Percentiles rank a stretch among this genome's conserved stretches.
Evolutionary conservation across 192 early-diverging fungal genomes (phyloP).

Genomic region (Tieghemiomyces parasiticus): DNA sequence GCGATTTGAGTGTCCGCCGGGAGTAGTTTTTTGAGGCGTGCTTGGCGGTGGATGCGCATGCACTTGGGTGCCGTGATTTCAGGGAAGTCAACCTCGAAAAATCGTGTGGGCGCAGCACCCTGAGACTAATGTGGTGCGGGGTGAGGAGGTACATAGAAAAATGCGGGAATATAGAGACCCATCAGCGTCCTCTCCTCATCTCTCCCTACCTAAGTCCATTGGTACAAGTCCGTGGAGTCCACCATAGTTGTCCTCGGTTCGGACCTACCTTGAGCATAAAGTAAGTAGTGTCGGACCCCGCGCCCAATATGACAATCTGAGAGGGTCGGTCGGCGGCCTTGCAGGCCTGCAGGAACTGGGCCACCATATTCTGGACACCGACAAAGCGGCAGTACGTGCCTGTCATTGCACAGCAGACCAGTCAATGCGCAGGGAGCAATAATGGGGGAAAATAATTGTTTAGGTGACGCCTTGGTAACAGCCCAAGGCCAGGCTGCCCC

Average conservation of each 20-base stretch:
- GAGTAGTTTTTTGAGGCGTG: constrained; percentile 21
- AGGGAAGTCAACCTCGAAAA: constrained; percentile 88
- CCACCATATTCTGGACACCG: constrained; percentile 47
- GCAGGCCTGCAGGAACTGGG: constrained; percentile 37
- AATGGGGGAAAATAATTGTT: neutral
- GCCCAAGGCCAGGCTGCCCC: neutral
- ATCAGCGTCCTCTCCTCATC: neutral
- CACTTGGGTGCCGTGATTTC: constrained; percentile 77
- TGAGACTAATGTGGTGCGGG: neutral
- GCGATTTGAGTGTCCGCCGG: constrained; percentile 7
- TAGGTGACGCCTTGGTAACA: neutral
- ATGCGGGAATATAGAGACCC: neutral
- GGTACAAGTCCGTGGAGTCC: too few species aligned
- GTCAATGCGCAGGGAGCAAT: neutral
- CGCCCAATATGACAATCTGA: constrained; percentile 79
- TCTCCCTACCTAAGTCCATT: neutral
- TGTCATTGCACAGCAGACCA: constrained; percentile 11
- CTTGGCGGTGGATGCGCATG: constrained; percentile 35
- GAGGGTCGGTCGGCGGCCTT: constrained; percentile 3
- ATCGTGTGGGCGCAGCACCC: constrained; percentile 18
- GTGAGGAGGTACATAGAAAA: neutral
- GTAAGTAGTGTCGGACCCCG: constrained; percentile 86
- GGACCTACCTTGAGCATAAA: constrained; percentile 52
- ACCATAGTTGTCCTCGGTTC: too few species aligned
- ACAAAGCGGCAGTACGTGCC: constrained; percentile 64